A percentile compares a stretch with the other conserved stretches of the same genome.
These are phyloP conservation scores for Phytophthora brassicae DNA, from an alignment of 352 stramenopile species.

Conservation along the genomic window DNA sequence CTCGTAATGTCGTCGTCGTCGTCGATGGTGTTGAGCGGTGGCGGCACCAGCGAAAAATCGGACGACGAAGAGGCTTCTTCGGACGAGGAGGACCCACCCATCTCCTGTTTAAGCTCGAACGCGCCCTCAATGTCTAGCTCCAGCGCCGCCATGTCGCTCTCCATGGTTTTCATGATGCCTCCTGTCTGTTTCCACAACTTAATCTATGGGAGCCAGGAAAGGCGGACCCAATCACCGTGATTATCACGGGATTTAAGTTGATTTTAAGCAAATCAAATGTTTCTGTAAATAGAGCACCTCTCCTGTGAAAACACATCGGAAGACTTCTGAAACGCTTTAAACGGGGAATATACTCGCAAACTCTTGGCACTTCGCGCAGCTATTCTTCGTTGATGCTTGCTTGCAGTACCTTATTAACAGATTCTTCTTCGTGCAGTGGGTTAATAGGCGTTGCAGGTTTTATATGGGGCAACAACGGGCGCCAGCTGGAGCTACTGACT, in stretches of 20 bases:
- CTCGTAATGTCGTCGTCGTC: conserved; percentile 48
- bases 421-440: conserved; percentile 20
- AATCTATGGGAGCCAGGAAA: conserved; percentile 9
- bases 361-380: too few species aligned
- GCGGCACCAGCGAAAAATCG: conserved; percentile 20
- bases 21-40: conserved; percentile 25
- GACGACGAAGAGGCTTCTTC: conserved; percentile 30
- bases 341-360: too few species aligned
- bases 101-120: conserved; percentile 28
- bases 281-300: conserved; percentile 18
- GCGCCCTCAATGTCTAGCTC: conserved; percentile 28
- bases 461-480: conserved; percentile 25
- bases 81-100: conserved; percentile 23
- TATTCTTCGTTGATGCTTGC: too few species aligned
- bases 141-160: conserved; percentile 34
- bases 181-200: conserved; percentile 5
- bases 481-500: conserved; percentile 6
- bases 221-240: too few species aligned
- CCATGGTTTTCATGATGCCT: conserved; percentile 29
- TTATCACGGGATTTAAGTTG: background rate
- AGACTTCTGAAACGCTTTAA: conserved; percentile 6
- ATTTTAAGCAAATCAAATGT: conserved; percentile 3
- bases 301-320: conserved; percentile 4
- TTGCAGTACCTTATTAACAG: conserved; percentile 12
- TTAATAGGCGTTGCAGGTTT: conserved; percentile 15